These are phyloP conservation scores for Phytophthora pseudosyringae DNA, from an alignment of 352 stramenopile genomes.

Conservation along the genomic window DNA sequence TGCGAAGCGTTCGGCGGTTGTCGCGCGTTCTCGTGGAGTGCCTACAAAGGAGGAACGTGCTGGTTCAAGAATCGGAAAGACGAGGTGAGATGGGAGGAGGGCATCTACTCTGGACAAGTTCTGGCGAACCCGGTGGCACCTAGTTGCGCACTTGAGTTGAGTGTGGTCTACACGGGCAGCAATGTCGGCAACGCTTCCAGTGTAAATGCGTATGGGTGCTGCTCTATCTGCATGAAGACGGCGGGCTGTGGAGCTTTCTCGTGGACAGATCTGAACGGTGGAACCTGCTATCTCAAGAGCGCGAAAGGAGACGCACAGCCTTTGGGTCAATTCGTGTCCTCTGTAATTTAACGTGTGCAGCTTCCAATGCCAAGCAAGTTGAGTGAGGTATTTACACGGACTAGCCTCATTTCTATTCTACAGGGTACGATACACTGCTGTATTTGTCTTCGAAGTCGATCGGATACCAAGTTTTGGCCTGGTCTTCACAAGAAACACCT, in stretches of 20 bases:
- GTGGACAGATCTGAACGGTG: conserved; percentile 50
- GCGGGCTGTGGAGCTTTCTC: conserved; percentile 51
- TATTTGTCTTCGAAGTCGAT: conserved; percentile 32
- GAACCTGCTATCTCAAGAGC: conserved; percentile 74
- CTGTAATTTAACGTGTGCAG: conserved; percentile 21
- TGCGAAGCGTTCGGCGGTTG: conserved; percentile 40
- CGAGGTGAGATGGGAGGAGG: conserved; percentile 16
- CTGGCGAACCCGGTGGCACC: conserved; percentile 24
- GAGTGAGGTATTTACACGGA: neutral
- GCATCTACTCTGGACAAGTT: conserved; percentile 29
- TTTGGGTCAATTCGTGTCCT: conserved; percentile 24
- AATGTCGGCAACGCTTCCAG: conserved; percentile 25
- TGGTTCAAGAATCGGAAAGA: conserved; percentile 54
- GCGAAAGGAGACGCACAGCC: conserved; percentile 29
- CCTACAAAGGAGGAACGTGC: conserved; percentile 57
- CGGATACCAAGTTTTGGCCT: conserved; percentile 23
- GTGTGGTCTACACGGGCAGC: conserved; percentile 34
- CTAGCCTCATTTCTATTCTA: neutral
- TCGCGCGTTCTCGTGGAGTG: conserved; percentile 59
- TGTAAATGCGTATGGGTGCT: conserved; percentile 31
- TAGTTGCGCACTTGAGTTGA: conserved; percentile 35
- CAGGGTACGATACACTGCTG: conserved; percentile 10
- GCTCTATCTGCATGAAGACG: conserved; percentile 36
- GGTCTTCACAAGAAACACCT: conserved; percentile 12
- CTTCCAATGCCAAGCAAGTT: too few species aligned